phyloP scores from a whole-genome alignment of 2,329 filamentous ascomycete genomes.

The Ustilaginoidea virens region DNA sequence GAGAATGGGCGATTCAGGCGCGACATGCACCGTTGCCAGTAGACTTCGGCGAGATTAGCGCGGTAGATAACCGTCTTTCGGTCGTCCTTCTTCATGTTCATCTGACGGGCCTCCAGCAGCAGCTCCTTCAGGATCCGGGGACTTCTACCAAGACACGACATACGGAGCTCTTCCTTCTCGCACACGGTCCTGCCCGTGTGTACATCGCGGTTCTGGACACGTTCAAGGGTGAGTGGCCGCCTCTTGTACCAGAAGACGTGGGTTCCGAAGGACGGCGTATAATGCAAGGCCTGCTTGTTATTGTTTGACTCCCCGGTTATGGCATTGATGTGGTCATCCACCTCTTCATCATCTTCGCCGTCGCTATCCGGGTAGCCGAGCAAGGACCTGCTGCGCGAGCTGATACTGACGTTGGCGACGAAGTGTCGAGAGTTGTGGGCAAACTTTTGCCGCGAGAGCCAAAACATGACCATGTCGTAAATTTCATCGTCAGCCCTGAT shows the following conservation, averaged over 20 bases:
- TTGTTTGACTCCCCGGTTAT: constrained; percentile 8
- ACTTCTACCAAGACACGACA: constrained; percentile 47
- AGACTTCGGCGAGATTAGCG: constrained; percentile 31
- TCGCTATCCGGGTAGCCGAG: constrained; percentile 31
- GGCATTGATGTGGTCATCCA: constrained; percentile 15
- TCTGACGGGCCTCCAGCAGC: constrained; percentile 38
- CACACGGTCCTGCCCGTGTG: constrained; percentile 21
- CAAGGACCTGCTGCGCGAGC: constrained; percentile 33
- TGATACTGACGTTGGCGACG: constrained; percentile 47
- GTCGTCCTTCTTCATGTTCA: constrained; percentile 41
- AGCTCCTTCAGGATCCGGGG: constrained; percentile 46
- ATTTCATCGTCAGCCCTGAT: constrained; percentile 56
- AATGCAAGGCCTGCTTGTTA: constrained; percentile 35
- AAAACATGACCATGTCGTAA: constrained; percentile 57
- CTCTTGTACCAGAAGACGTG: constrained; percentile 55
- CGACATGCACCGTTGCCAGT: constrained; percentile 48
- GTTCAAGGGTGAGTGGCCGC: constrained; percentile 40
- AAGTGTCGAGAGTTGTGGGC: constrained; percentile 43
- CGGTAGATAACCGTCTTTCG: constrained; percentile 52
- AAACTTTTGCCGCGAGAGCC: constrained; percentile 49
- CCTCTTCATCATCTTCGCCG: constrained; percentile 19
- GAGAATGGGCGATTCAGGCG: constrained; percentile 45
- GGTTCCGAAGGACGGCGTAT: constrained; percentile 51
- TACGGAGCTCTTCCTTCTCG: constrained; percentile 41
- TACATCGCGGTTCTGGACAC: constrained; percentile 31